Evolutionary conservation across 2,329 filamentous ascomycete genomes (phyloP), one percentile per base, ranked within the genome.

Genomic region (Alternaria longipes): DNA sequence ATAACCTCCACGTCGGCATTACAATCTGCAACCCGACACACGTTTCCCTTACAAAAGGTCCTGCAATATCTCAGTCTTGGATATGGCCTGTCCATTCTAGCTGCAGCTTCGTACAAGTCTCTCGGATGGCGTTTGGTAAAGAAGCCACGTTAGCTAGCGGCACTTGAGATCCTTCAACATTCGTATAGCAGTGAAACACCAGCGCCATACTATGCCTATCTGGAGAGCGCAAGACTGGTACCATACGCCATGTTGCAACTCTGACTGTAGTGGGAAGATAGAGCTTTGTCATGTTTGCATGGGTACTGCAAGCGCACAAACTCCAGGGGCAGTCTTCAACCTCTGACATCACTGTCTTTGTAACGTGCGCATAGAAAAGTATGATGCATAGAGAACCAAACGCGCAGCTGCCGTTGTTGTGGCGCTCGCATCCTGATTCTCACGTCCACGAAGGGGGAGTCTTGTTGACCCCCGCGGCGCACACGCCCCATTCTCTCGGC

Each of bases 381-480:
- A 1, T 14, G 9, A 36, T 50, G 34, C 20, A 12, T 8, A 7
- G 30, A 34, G 16, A 22, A 24, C 20, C 34, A 34, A 24, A 16
- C 20, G 5, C n/a, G 32, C 46, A 18, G 32, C 28, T 54, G 20
- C 24, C 5, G 26, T 40, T 41, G 11, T 45, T 9, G 24, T 38
- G 44, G 20, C 12, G 11, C 28, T 24, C 20, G 44, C 50, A 45
- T 40, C 34, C 18, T 28, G 26, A 18, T 41, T 8, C 36, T 56
- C 24, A 47, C 26, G 45, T 51, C 32, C 38, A 44, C 26, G 49
- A 11, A 60, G 50, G 20, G 32, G 26, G 32, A 56, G 53, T 32
- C 30, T 56, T 54, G 53, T 46, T 50, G 46, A 56, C 32, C 18
- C 22, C 45, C 46, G 45, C 26, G 40, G 53, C 32, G 38, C 44